Percentiles rank a stretch among this genome's conserved stretches.
These are phyloP conservation scores for Clohesyomyces aquaticus DNA, from an alignment of 495 filamentous ascomycete species.

Conservation along the genomic window DNA sequence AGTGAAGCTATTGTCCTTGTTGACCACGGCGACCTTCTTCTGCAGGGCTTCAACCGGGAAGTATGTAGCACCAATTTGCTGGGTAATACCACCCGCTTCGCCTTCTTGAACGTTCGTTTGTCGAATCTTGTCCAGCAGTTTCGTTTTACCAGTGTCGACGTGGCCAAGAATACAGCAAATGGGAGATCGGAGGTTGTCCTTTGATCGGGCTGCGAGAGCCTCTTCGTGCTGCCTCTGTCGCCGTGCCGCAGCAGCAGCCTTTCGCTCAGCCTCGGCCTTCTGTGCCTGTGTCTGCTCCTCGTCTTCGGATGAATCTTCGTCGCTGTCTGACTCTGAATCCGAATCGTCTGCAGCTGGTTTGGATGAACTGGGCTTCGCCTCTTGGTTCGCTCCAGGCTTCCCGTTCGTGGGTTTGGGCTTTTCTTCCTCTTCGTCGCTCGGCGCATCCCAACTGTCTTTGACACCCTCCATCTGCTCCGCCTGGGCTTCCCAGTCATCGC, in stretches of 20 bases:
- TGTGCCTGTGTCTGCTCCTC: conserved; percentile 71
- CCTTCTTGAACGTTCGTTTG: conserved; percentile 99
- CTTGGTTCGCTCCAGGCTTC: conserved; percentile 16
- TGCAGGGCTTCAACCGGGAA: conserved; percentile 94
- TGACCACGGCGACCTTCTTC: conserved; percentile 91
- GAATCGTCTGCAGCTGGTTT: conserved; percentile 46
- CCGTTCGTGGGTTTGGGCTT: conserved; percentile 39
- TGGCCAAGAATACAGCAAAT: conserved; percentile 99
- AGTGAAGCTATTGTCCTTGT: conserved; percentile 85
- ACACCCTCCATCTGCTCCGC: conserved; percentile 76
- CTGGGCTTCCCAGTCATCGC: conserved; percentile 89
- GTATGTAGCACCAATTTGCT: conserved; percentile 99
- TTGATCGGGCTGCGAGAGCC: conserved; percentile 86
- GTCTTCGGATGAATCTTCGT: conserved; percentile 61
- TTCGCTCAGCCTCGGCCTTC: conserved; percentile 70
- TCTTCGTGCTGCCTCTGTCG: conserved; percentile 88
- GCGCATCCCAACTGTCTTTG: conserved; percentile 95
- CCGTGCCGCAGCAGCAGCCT: conserved; percentile 88
- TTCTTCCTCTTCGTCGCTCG: conserved; percentile 74
- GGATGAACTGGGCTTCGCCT: conserved; percentile 12
- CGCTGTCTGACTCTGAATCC: conserved; percentile 57
- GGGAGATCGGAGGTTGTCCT: conserved; percentile 92
- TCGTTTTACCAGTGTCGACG: conserved; percentile 99
- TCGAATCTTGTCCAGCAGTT: conserved; percentile 96
- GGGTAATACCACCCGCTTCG: conserved; percentile 99